A percentile compares a stretch with the other conserved stretches of the same genome.
Conservation (phyloP, 2,329 filamentous ascomycete species). For the Xylariaceae sp. region DNA sequence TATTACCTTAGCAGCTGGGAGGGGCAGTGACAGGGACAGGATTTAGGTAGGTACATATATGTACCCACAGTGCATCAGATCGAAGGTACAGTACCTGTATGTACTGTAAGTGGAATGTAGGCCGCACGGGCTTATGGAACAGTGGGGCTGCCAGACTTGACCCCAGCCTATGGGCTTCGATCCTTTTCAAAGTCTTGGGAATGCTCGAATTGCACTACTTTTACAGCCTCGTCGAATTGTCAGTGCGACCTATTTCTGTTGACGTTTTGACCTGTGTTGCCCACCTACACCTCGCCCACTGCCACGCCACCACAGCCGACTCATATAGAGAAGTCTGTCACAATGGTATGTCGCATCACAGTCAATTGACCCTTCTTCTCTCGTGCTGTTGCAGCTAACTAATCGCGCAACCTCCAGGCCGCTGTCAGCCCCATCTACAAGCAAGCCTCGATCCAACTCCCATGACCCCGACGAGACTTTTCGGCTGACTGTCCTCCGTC, state of each 20-base stretch:
- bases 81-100: no score
- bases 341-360: constrained; percentile 52
- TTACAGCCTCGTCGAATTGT: constrained; percentile 18
- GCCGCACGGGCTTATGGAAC: neutral
- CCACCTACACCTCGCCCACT: constrained; percentile 11
- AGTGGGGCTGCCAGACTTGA: constrained; percentile 8
- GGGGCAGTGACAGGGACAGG: no score
- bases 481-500: constrained; percentile 22
- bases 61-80: no score
- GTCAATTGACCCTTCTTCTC: neutral
- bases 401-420: constrained; percentile 37
- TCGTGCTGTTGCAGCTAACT: constrained; percentile 22
- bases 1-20: no score
- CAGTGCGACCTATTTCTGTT: constrained; percentile 6
- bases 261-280: constrained; percentile 1
- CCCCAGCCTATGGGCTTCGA: constrained; percentile 35
- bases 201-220: constrained; percentile 4
- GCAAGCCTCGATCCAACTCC: constrained; percentile 41
- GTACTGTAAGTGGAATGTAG: neutral
- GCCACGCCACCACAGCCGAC: neutral
- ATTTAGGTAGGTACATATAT: no score
- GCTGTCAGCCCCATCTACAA: constrained; percentile 55
- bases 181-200: constrained; percentile 24
- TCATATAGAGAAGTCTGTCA: constrained; percentile 2
- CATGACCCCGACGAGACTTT: constrained; percentile 4